Conservation (phyloP, 805 yeast species). For the Starmera caribaea region DNA sequence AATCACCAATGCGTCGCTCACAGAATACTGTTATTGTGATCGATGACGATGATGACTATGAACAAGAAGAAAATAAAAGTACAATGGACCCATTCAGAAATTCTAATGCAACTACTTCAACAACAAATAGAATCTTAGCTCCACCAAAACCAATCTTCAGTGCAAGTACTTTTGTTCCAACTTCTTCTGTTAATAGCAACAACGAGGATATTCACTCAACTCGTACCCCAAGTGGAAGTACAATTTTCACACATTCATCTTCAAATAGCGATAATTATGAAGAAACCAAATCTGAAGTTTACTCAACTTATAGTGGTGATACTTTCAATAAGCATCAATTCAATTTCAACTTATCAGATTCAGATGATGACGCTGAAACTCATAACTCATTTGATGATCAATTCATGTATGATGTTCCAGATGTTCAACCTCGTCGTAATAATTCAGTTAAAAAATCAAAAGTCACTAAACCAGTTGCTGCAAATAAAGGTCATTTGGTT, state of each 20-base stretch:
- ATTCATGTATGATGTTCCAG: conserved; percentile 31
- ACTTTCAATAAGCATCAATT: conserved; percentile 27
- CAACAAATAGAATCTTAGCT: conserved; percentile 36
- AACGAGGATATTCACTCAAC: conserved; percentile 10
- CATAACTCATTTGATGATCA: conserved; percentile 32
- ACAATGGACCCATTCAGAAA: conserved; percentile 27
- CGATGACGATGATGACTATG: conserved; percentile 29
- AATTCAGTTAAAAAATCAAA: conserved; percentile 32
- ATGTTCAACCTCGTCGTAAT: conserved; percentile 47
- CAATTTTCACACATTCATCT: conserved; percentile 6
- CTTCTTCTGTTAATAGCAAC: conserved; percentile 25
- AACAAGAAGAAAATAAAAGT: conserved; percentile 11
- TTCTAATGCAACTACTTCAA: conserved; percentile 19
- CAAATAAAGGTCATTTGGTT: conserved; percentile 75
- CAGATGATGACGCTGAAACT: conserved; percentile 8
- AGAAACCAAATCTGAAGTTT: conserved; percentile 8
- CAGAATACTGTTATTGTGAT: conserved; percentile 40
- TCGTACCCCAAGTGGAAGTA: conserved; percentile 24
- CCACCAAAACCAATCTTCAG: conserved; percentile 62
- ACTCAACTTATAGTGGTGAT: conserved; percentile 20
- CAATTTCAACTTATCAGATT: conserved; percentile 3
- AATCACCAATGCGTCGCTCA: conserved; percentile 59
- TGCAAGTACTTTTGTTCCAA: conserved; percentile 50
- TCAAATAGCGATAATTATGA: conserved; percentile 18
- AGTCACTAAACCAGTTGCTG: conserved; percentile 62